Evolutionary conservation across 805 yeast species (phyloP), one percentile per base, ranked within the genome.

Genomic region (Metschnikowia colocasiae): DNA sequence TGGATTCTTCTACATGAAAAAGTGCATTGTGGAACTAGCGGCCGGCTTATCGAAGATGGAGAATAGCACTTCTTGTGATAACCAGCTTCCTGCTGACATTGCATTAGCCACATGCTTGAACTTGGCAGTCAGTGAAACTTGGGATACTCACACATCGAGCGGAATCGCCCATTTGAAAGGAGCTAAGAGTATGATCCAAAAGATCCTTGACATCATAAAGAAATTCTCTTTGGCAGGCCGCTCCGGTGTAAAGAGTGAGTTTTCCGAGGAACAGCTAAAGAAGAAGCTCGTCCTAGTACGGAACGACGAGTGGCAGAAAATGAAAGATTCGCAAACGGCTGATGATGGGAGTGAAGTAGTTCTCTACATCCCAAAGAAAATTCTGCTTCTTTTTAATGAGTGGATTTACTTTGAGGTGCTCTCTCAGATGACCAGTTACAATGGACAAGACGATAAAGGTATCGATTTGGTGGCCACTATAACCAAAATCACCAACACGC

Each of bases 131-230:
- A 76, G 85, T 33, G 88, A 83, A 59, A 74, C 83, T 0, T 83
- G 88, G 88, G 83, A 81, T 57, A 75, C 81, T 10, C 83, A 79
- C 48, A 81, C 78, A 4, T 75, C 85, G 2, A 79, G 85, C 20
- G 87, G 88, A 10, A 79, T 83, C 45, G 82, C 85, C 2, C 89
- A 83, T 63, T 67, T 83, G 48, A 79, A 77, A 56, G 87, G 88
- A 26, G 87, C 87, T 3, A 74, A 76, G 49, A 74, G 80, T 10
- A 78, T 83, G 76, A 80, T 81, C 49, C 68, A 76, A 48, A 73
- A 74, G 49, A 76, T 79, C 10, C 59, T 69, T 47, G 50, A 56
- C 12, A 47, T 68, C 18, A 55, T 70, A 12, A 59, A 52, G 46
- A 65, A 61, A 23, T 59, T 59, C 27, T 40, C 52, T 10, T n/a